A percentile compares a stretch with the other conserved stretches of the same genome.
Conservation (phyloP, 495 filamentous ascomycete genomes). For the Tuber calosporum region DNA sequence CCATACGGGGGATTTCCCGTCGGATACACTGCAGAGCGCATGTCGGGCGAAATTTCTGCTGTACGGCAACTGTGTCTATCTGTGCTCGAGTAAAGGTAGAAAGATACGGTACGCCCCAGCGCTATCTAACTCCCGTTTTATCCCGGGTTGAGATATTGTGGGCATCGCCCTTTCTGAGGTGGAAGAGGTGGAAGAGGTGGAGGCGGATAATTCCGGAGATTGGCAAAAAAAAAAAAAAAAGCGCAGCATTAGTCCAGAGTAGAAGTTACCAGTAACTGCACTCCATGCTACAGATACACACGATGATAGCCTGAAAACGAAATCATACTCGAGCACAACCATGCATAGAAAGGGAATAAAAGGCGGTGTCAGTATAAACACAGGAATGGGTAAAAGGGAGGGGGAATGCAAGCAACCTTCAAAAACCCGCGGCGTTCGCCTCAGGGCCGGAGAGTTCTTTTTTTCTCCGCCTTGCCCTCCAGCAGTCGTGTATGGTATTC, state of each 20-base stretch:
- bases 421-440: neutral
- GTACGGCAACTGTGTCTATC: too few species aligned
- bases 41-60: neutral
- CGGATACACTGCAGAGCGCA: neutral
- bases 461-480: neutral
- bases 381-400: neutral
- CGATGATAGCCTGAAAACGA: neutral
- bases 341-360: neutral
- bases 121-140: neutral
- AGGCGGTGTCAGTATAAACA: too few species aligned
- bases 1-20: neutral
- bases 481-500: neutral
- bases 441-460: neutral
- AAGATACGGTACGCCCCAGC: neutral
- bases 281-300: neutral
- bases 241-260: neutral
- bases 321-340: neutral
- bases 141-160: neutral
- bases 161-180: neutral
- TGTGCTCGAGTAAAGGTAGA: neutral
- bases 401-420: neutral
- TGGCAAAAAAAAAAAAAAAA: neutral
- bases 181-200: neutral
- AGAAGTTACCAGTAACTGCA: neutral
- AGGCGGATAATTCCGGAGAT: neutral